phyloP scores from a whole-genome alignment of 495 filamentous ascomycete genomes.

The Penicillium malachiteum region DNA sequence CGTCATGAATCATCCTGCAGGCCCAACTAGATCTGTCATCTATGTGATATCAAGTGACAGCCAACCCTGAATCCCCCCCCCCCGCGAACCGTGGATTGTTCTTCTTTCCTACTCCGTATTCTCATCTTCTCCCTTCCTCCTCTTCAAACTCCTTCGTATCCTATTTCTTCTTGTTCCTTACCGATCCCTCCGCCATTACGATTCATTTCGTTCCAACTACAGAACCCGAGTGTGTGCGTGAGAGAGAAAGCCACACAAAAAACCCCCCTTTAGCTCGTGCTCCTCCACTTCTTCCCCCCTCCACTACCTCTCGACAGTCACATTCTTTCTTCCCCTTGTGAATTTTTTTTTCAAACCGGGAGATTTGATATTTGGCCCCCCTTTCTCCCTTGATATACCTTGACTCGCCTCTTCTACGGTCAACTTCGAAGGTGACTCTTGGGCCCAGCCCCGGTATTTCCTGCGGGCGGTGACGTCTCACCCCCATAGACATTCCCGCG shows the following conservation, averaged over 20 bases:
- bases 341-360: not conserved
- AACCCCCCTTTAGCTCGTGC: constrained; percentile 17
- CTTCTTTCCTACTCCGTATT: not conserved
- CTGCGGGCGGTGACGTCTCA: constrained; percentile 37
- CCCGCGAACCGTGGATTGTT: constrained; percentile 12
- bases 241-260: constrained; percentile 1
- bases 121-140: too few relatives aligned
- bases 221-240: not conserved
- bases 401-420: not conserved
- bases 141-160: too few relatives aligned
- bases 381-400: not conserved
- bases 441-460: constrained; percentile 42
- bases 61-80: constrained; percentile 2
- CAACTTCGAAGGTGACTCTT: constrained; percentile 9
- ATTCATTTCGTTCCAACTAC: not conserved
- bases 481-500: constrained; percentile 16
- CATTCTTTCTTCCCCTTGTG: constrained; percentile 7
- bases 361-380: not conserved
- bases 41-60: not conserved
- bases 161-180: too few relatives aligned
- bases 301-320: constrained; percentile 7
- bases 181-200: not conserved
- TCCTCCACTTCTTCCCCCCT: constrained; percentile 5
- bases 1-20: not conserved
- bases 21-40: not conserved